A percentile compares a stretch with the other conserved stretches of the same genome.
These are phyloP conservation scores for Selenicereus undatus DNA, from an alignment of 148 eudicot genomes.

Conservation along the genomic window DNA sequence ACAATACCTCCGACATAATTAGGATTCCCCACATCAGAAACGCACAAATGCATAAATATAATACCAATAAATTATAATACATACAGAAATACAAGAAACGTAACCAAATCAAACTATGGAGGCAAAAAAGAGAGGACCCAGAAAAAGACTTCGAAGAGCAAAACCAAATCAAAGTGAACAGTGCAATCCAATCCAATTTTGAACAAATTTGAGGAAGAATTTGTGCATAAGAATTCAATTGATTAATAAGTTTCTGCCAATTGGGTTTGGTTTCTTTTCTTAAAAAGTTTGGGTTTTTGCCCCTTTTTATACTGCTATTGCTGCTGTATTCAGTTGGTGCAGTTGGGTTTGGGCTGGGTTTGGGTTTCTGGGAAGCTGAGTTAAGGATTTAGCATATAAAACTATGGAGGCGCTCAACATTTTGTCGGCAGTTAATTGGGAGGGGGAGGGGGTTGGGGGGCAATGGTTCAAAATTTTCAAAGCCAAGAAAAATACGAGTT, in stretches of 20 bases:
- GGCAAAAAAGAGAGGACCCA: not conserved
- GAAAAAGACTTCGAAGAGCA: not conserved
- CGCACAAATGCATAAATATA: not conserved
- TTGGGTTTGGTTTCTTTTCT: not conserved
- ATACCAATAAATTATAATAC: not conserved
- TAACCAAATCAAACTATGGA: no score
- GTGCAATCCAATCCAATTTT: no score
- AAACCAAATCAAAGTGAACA: not conserved
- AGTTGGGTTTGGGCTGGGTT: no score
- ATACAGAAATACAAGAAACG: not conserved
- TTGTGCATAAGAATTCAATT: not conserved
- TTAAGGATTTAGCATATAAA: not conserved
- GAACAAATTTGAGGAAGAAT: not conserved
- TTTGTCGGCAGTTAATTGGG: slow-evolving; percentile 9
- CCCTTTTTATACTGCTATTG: not conserved
- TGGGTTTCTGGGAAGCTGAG: slow-evolving; percentile 1
- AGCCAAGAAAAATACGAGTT: not conserved
- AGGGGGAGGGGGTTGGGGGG: no score
- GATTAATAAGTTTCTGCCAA: not conserved
- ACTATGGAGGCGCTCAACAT: not conserved
- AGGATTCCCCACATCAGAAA: not conserved
- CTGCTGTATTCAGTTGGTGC: not conserved
- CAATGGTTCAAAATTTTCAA: not conserved
- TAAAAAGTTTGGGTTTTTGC: not conserved
- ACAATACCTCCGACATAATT: not conserved